Evolutionary conservation across 106 monocot species (phyloP), one percentile per base, ranked within the genome.

Genomic region (Phalaenopsis equestris): DNA sequence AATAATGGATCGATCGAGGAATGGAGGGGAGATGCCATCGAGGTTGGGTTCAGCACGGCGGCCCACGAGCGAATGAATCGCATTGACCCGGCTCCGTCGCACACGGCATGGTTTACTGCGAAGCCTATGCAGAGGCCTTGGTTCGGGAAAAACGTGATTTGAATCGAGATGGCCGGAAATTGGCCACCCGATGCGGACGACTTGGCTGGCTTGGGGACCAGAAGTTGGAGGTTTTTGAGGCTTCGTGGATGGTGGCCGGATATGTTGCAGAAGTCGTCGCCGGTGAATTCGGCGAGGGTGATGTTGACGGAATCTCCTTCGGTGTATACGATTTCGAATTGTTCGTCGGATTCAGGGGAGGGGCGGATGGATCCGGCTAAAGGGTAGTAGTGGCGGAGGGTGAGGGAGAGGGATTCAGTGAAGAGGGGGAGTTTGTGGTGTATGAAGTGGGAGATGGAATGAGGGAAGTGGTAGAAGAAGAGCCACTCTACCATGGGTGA

Each of bases 401-500:
- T 41, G 56, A 79, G 80, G n/a, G 90, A 88, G 72, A 93, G 90
- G 39, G 93, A 93, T 55, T 38, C 41, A 17, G 82, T 90, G 57
- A 92, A 82, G 55, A 4, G 37, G 10, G 88, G 81, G 74, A 92
- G 77, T 42, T 57, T 77, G 15, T n/a, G 72, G 18, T 64, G 70
- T 17, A 83, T 73, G 84, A 86, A 87, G 55, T 64, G 38, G 17
- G 82, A 72, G 18, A 58, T 77, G 10, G 89, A 75, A 64, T 72
- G 79, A 15, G 80, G 73, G 72, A 83, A 79, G 39, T 23, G 17
- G 42, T 87, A 89, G 86, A 92, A 86, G 85, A 89, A 89, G 72
- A 92, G 72, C 19, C 89, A 79, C 80, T 92, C 80, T 2, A 92
- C 89, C 52, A 52, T 1, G 1, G 85, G 81, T 14, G 18, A 12